Evolutionary conservation across 495 filamentous ascomycete genomes (phyloP), one percentile per base, ranked within the genome.

Genomic region (Ascodesmis nigricans): DNA sequence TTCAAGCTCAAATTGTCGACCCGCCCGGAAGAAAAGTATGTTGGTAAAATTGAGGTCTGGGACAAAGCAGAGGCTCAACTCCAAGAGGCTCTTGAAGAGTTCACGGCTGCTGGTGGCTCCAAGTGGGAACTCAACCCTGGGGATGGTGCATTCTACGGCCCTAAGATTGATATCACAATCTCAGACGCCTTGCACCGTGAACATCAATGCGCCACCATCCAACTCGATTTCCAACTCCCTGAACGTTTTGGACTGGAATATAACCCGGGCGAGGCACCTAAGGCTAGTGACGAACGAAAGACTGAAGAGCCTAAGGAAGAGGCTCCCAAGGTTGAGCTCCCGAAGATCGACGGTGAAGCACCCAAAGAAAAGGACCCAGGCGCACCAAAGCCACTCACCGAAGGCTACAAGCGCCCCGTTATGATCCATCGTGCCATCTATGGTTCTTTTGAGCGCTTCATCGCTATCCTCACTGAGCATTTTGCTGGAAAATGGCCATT

Each of bases 401-500:
- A 69, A 37, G 58, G 81, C 33, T 87, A 73, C 53, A 81, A 81
- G 29, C 73, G 87, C 7, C 87, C 87, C 2, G 87, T 97, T 45
- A 90, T 95, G 64, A 87, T 97, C 40, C 87, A 95, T 56, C 78
- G 87, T 40, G 87, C 87, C 30, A 87, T 97, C 52, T 73, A 79
- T 33, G 87, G 87, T 35, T 78, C 71, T 43, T 78, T 93, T 46
- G 87, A 97, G 60, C 75, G 87, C 28, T 92, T 97, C 60, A 74
- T 90, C 39, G 87, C 75, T 35, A 91, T 97, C 42, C 58, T 93
- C 36, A 81, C 64, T 16, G 87, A 97, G 59, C 87, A 95, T 54
- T 97, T 92, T 50, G 87, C 63, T 25, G 87, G 87, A 42, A 92
- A 91, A 58, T 95, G 84, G 84, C 87, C 87, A 0, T 91, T 93